Conservation (phyloP, 208 protist genomes). For the Trypanosoma lewisi region DNA sequence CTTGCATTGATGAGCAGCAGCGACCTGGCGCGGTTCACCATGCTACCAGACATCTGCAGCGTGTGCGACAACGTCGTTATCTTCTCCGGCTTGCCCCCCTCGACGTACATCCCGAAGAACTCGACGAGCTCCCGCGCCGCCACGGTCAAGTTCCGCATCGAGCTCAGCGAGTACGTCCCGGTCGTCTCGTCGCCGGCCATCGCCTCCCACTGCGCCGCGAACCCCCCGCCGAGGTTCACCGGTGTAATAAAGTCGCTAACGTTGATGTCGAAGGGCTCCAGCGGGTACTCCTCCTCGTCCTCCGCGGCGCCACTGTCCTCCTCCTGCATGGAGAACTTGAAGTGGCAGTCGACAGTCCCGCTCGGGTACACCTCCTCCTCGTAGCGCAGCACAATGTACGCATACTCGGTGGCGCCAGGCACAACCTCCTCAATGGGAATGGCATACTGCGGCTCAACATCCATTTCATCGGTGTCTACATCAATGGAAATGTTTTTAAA, state of each 20-base stretch:
- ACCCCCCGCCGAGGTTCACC: conserved; percentile 46
- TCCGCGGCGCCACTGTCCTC: conserved; percentile 24
- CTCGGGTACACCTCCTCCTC: conserved; percentile 60
- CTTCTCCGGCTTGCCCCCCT: conserved; percentile 68
- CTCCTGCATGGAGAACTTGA: conserved; percentile 77
- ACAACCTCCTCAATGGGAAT: conserved; percentile 62
- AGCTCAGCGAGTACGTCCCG: conserved; percentile 78
- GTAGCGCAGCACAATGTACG: conserved; percentile 75
- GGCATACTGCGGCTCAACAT: conserved; percentile 81
- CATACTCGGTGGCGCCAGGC: conserved; percentile 59
- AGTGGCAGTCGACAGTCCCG: conserved; percentile 55
- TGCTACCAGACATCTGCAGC: conserved; percentile 71
- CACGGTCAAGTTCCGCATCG: conserved; percentile 84
- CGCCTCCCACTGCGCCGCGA: conserved; percentile 44
- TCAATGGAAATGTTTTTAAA: conserved; percentile 88
- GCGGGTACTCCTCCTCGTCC: conserved; percentile 76
- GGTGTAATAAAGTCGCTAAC: conserved; percentile 81
- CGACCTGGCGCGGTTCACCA: conserved; percentile 55
- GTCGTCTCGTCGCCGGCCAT: conserved; percentile 61
- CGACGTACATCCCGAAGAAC: conserved; percentile 87
- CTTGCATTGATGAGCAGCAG: conserved; percentile 72
- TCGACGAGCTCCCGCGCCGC: conserved; percentile 74
- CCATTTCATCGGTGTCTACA: conserved; percentile 71
- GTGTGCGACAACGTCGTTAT: conserved; percentile 72
- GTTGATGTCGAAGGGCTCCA: conserved; percentile 84